Evolutionary conservation across 2,329 filamentous ascomycete genomes (phyloP).

Genomic region (Aurifilum marmelostoma): DNA sequence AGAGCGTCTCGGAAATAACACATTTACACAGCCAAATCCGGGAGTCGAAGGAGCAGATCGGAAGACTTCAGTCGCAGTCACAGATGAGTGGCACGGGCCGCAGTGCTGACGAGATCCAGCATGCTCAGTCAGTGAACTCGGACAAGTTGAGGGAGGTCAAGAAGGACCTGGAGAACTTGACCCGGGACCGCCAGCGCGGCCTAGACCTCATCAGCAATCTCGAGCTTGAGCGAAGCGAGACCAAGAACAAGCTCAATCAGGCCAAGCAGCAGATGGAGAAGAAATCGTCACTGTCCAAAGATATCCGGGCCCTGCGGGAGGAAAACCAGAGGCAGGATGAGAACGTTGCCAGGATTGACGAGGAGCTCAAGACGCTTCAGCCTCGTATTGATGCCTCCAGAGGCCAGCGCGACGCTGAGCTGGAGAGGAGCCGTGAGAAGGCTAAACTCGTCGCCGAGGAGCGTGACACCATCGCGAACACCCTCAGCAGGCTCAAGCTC

Average conservation of each 20-base stretch:
- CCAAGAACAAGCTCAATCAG: slow-evolving; percentile 71
- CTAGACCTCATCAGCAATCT: slow-evolving; percentile 69
- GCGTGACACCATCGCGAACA: slow-evolving; percentile 72
- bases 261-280: slow-evolving; percentile 78
- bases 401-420: slow-evolving; percentile 75
- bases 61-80: slow-evolving; percentile 77
- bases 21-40: slow-evolving; percentile 73
- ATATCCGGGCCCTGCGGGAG: slow-evolving; percentile 74
- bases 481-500: slow-evolving; percentile 75
- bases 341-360: slow-evolving; percentile 69
- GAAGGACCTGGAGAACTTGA: slow-evolving; percentile 66
- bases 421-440: slow-evolving; percentile 69
- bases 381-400: slow-evolving; percentile 78
- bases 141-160: slow-evolving; percentile 71
- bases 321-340: slow-evolving; percentile 71
- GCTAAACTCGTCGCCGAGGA: slow-evolving; percentile 74
- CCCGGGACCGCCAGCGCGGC: slow-evolving; percentile 70
- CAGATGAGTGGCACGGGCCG: slow-evolving; percentile 65
- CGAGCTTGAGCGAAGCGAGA: slow-evolving; percentile 77
- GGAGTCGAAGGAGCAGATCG: slow-evolving; percentile 72
- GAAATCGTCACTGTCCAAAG: slow-evolving; percentile 70
- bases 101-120: slow-evolving; percentile 82
- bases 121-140: slow-evolving; percentile 67
- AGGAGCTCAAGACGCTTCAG: slow-evolving; percentile 72
- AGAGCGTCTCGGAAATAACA: slow-evolving; percentile 75